Base-by-base conservation (phyloP, 1,284 basidiomycete species). In the Cerrena zonata region DNA sequence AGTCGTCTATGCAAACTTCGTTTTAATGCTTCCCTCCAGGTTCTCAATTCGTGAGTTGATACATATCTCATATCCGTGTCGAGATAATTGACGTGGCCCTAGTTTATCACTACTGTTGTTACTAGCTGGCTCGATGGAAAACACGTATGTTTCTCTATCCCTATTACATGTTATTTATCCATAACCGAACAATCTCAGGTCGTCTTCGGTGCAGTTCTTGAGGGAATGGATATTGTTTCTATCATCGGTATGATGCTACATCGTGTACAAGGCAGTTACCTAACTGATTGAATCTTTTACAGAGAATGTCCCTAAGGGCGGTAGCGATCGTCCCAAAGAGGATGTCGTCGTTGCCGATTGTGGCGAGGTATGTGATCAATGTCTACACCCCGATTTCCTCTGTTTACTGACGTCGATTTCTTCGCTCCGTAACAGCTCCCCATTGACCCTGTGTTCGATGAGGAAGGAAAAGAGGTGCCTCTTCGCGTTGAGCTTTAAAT, bases 191-290 rank as follows among this genome's bases (percentile, higher is more conserved):
- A 43, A 22, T 50, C 40, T 1, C 55, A 89, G 86, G 88, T 94
- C 64, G 93, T 97, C 41, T 97, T 96, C 60, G 94, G 94, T 53
- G 82, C 83, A 59, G 89, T 96, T 51, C 58, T 95, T 43, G 90
- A 95, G 56, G 93, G 93, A 48, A 89, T 94, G 87, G 88, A 94
- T 57, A 71, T 95, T 55, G 77, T 96, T 36, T 65, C 72, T 53
- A 68, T 70, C 23, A 90, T 94, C 55, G 89, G 91, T 88, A 56
- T 69, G 22, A 3, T 34, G 23, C 40, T 41, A 11, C 50, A 12
- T 19, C 26, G 22, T 5, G n/a, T n/a, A 12, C 22, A 24, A 19
- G n/a, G 13, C 15, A 21, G 18, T 47, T 25, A 21, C 18, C n/a
- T 11, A 10, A 37, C 58, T 65, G 25, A 65, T 49, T 51, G 12